A percentile compares a stretch with the other conserved stretches of the same genome.
Conservation (phyloP, 1,139 yeast species). For the Nakaseomyces bracarensis region DNA sequence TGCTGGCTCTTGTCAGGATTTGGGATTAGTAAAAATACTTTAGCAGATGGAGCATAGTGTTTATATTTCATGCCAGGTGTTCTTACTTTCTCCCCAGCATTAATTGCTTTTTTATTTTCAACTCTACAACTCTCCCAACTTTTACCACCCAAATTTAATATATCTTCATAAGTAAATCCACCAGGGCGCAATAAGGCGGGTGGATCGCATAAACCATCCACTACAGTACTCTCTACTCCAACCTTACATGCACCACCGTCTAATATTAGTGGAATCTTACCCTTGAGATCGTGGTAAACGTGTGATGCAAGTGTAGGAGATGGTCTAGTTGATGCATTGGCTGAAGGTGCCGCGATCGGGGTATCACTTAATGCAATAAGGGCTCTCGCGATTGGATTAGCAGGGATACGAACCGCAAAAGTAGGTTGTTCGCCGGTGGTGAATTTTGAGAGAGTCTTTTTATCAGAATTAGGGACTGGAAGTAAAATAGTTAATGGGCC, state of each 20-base stretch:
- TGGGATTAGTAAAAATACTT: constrained; percentile 58
- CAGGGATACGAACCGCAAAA: constrained; percentile 85
- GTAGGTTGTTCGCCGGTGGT: constrained; percentile 87
- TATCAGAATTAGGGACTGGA: constrained; percentile 42
- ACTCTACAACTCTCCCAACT: constrained; percentile 55
- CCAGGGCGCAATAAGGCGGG: constrained; percentile 92
- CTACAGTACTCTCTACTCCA: constrained; percentile 90
- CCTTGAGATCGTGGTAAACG: constrained; percentile 69
- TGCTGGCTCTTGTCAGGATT: constrained; percentile 7
- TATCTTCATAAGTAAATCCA: constrained; percentile 76
- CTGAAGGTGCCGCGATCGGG: constrained; percentile 96
- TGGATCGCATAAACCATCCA: constrained; percentile 77
- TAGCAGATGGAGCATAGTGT: constrained; percentile 88
- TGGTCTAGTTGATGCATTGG: constrained; percentile 92
- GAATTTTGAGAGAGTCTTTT: constrained; percentile 51
- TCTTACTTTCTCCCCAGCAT: constrained; percentile 59
- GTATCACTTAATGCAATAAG: constrained; percentile 76
- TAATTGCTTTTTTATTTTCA: constrained; percentile 56
- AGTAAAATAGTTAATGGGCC: constrained; percentile 87
- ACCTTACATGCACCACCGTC: constrained; percentile 91
- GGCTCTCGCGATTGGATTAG: constrained; percentile 84
- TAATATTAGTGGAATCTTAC: constrained; percentile 71
- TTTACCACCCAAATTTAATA: constrained; percentile 53
- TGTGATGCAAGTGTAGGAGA: constrained; percentile 86
- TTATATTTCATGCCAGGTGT: constrained; percentile 98